These are phyloP conservation scores for Penicillium manginii DNA, from an alignment of 495 filamentous ascomycete genomes.

Conservation along the genomic window DNA sequence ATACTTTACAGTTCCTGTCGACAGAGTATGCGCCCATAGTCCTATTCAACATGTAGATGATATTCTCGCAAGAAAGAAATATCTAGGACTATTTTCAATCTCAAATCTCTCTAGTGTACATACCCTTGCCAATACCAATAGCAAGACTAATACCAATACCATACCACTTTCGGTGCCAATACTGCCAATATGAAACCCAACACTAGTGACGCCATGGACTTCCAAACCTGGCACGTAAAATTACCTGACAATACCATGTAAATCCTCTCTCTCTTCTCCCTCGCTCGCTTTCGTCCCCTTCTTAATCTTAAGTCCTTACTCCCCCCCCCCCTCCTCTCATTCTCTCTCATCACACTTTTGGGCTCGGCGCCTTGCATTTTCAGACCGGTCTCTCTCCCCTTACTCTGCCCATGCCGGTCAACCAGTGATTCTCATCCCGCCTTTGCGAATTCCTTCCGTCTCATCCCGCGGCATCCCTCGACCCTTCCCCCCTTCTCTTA, in stretches of 20 bases:
- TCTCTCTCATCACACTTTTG: constrained; percentile 21
- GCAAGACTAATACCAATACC: too few relatives aligned
- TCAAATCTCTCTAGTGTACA: too few relatives aligned
- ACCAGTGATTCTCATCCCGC: constrained; percentile 30
- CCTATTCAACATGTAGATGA: too few relatives aligned
- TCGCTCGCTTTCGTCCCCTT: constrained; percentile 22
- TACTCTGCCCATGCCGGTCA: constrained; percentile 33
- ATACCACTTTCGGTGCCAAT: neutral
- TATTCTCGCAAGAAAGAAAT: too few relatives aligned
- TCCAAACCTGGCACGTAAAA: constrained; percentile 19
- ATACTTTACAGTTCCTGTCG: too few relatives aligned
- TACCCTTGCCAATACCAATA: neutral
- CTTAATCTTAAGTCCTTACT: constrained; percentile 14
- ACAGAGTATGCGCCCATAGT: too few relatives aligned
- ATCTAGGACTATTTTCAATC: too few relatives aligned
- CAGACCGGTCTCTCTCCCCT: constrained; percentile 25
- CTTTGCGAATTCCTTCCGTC: constrained; percentile 26
- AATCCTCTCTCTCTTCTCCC: constrained; percentile 16
- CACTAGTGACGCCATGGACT: constrained; percentile 34
- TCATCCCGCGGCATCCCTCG: constrained; percentile 29
- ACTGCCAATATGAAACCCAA: neutral
- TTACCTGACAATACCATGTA: constrained; percentile 15
- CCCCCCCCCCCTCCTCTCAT: constrained; percentile 8
- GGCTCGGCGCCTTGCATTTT: constrained; percentile 31
- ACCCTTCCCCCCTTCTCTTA: constrained; percentile 23